Conservation (phyloP, 192 early-diverging fungal genomes). For the Gigaspora rosea region DNA sequence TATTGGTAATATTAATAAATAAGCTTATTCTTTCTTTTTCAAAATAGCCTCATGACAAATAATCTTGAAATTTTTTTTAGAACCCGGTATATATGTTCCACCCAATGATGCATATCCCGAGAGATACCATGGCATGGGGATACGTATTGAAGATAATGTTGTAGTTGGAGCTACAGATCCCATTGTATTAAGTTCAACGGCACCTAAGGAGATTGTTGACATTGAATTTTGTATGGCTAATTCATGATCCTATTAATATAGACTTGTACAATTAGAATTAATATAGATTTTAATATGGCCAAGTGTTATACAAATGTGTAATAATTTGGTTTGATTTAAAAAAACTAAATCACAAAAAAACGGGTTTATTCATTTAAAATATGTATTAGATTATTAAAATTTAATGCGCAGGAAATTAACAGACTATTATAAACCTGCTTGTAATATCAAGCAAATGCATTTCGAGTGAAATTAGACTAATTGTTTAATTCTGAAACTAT, state of each 20-base stretch:
- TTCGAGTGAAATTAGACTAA: too few species aligned
- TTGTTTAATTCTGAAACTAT: too few species aligned
- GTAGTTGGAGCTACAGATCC: slow-evolving; percentile 72
- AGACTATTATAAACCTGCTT: too few species aligned
- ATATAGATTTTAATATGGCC: too few species aligned
- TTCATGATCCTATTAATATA: background rate
- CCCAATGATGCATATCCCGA: slow-evolving; percentile 70
- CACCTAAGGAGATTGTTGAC: slow-evolving; percentile 87
- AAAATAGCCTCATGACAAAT: background rate
- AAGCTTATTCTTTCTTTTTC: background rate
- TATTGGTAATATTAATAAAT: slow-evolving; percentile 53
- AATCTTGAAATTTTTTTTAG: slow-evolving; percentile 35
- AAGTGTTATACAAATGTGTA: too few species aligned
- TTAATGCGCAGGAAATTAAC: too few species aligned
- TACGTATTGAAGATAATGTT: slow-evolving; percentile 96
- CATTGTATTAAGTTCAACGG: slow-evolving; percentile 67
- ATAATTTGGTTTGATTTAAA: too few species aligned
- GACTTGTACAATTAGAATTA: too few species aligned
- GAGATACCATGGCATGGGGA: slow-evolving; percentile 84
- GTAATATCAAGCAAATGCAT: too few species aligned
- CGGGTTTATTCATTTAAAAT: too few species aligned
- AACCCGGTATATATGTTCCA: slow-evolving; percentile 94
- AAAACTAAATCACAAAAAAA: too few species aligned
- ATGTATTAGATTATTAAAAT: too few species aligned
- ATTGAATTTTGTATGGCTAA: slow-evolving; percentile 60